A percentile compares a stretch with the other conserved stretches of the same genome.
phyloP scores from a whole-genome alignment of 768 basidiomycete species.

The Multifurca ochricompacta region DNA sequence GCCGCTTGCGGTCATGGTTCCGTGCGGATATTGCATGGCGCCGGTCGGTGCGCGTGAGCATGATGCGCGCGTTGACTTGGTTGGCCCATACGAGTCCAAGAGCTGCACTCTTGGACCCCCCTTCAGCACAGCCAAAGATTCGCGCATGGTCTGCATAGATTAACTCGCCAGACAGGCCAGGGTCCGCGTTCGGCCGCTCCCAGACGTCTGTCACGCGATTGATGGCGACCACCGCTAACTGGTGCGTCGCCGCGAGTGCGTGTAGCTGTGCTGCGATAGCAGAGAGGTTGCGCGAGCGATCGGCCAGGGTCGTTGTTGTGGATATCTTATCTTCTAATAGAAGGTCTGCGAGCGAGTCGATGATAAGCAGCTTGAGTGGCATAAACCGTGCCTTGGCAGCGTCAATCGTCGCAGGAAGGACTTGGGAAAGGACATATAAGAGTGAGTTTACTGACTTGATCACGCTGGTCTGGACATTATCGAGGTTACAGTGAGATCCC shows the following conservation, averaged over 20 bases:
- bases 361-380: conserved; percentile 71
- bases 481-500: conserved; percentile 37
- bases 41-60: conserved; percentile 71
- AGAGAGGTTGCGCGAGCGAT: conserved; percentile 64
- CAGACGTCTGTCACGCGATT: conserved; percentile 89
- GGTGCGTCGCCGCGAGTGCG: conserved; percentile 51
- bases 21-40: conserved; percentile 47
- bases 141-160: conserved; percentile 66
- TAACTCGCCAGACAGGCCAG: conserved; percentile 32
- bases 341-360: conserved; percentile 85
- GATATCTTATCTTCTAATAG: conserved; percentile 57
- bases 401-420: conserved; percentile 46
- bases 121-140: conserved; percentile 66
- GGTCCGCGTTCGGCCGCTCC: conserved; percentile 26
- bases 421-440: conserved; percentile 44
- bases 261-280: conserved; percentile 67
- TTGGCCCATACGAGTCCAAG: conserved; percentile 93
- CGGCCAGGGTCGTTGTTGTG: conserved; percentile 52
- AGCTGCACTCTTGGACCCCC: conserved; percentile 66
- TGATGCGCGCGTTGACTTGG: conserved; percentile 77
- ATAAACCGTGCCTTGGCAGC: conserved; percentile 30
- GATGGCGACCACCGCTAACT: conserved; percentile 71
- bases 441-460: conserved; percentile 49
- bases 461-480: conserved; percentile 55
- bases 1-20: conserved; percentile 29